phyloP scores from a whole-genome alignment of 2,329 filamentous ascomycete genomes.

The Ophiostoma montium region DNA sequence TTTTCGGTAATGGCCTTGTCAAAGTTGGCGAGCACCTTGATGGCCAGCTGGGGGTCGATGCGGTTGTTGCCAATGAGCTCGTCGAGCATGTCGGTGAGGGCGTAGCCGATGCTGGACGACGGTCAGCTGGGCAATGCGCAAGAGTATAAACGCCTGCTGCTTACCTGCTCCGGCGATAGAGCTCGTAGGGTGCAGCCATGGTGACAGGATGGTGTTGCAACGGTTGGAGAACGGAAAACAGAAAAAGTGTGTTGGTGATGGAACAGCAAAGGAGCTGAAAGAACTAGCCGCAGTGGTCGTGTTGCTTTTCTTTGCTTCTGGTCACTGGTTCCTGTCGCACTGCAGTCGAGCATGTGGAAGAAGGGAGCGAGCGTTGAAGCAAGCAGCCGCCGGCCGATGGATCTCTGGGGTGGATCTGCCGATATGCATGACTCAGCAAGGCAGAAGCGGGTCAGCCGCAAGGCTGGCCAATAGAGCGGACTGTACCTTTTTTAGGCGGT shows the following conservation, averaged over 20 bases:
- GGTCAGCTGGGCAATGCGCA: no score
- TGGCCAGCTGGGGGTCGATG: slow-evolving; percentile 94
- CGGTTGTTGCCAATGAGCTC: slow-evolving; percentile 87
- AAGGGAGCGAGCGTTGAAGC: neutral
- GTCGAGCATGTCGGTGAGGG: slow-evolving; percentile 92
- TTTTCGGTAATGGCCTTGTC: slow-evolving; percentile 87
- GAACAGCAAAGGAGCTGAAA: no score
- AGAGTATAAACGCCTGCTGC: no score
- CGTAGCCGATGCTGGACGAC: slow-evolving; percentile 63
- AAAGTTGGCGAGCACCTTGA: slow-evolving; percentile 95
- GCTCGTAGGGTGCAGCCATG: slow-evolving; percentile 56
- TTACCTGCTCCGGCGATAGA: slow-evolving; percentile 97
- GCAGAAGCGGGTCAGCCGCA: neutral
- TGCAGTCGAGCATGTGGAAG: neutral
- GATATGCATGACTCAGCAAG: neutral
- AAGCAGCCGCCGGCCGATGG: neutral
- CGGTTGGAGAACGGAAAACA: neutral
- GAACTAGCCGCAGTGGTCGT: neutral
- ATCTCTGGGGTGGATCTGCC: neutral
- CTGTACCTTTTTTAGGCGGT: slow-evolving; percentile 1
- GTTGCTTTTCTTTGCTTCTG: neutral
- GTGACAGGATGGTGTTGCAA: no score
- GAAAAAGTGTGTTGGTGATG: no score
- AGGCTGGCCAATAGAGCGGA: neutral
- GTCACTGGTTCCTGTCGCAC: neutral